These are phyloP conservation scores for Carallia pectinifolia DNA, from an alignment of 345 rosid genomes.

Conservation along the genomic window DNA sequence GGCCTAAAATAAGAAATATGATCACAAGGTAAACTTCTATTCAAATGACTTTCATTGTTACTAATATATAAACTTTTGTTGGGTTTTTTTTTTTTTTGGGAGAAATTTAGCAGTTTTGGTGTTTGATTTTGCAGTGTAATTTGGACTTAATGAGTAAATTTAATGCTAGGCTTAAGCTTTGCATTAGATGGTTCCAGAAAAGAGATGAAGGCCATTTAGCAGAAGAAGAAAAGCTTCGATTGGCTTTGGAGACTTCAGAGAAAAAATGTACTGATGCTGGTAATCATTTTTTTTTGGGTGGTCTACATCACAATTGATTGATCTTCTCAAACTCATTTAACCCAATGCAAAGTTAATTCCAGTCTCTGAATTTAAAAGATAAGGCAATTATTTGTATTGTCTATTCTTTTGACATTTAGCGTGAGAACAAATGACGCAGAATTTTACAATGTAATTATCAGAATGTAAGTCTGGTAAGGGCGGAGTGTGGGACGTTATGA, in stretches of 20 bases:
- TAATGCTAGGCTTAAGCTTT: constrained; percentile 64
- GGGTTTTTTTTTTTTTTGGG: background rate
- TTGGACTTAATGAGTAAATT: constrained; percentile 53
- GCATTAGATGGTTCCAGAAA: constrained; percentile 73
- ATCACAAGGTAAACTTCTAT: constrained; percentile 55
- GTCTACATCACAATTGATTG: too few species aligned
- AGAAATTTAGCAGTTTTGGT: background rate
- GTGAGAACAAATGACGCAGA: too few species aligned
- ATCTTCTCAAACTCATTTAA: too few species aligned
- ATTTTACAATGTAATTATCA: too few species aligned
- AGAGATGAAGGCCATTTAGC: constrained; percentile 53
- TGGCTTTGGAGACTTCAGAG: constrained; percentile 53
- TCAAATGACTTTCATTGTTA: background rate
- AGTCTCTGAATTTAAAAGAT: too few species aligned
- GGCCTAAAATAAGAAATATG: constrained; percentile 67
- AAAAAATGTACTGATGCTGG: constrained; percentile 56
- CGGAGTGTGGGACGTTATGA: too few species aligned
- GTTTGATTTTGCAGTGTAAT: constrained; percentile 46
- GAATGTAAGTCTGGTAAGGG: too few species aligned
- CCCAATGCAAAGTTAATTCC: too few species aligned
- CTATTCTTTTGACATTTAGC: too few species aligned
- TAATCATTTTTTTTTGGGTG: constrained; percentile 14
- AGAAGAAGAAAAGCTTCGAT: constrained; percentile 56
- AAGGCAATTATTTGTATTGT: too few species aligned
- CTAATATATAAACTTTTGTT: background rate